phyloP scores from a whole-genome alignment of 2,329 filamentous ascomycete species.

The Curvularia eragrostidis region DNA sequence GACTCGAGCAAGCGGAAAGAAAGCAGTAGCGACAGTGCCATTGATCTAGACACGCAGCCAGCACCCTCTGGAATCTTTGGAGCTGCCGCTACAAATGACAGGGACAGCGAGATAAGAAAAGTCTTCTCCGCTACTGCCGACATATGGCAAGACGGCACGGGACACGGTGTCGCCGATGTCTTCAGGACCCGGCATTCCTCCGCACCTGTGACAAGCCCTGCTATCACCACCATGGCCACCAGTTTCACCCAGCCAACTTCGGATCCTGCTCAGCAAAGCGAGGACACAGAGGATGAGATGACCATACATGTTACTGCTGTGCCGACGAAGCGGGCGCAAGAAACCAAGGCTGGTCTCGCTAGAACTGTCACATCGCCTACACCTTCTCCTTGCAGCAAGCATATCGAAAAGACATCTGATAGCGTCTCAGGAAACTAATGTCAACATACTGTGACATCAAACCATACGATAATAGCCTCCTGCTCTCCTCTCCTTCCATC shows the following conservation, averaged over 20 bases:
- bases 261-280: neutral
- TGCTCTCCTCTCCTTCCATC: too few relatives aligned
- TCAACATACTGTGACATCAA: neutral
- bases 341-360: neutral
- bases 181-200: conserved; percentile 6
- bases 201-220: neutral
- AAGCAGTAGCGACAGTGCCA: neutral
- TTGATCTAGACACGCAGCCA: neutral
- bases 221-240: neutral
- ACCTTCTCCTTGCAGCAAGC: neutral
- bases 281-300: neutral
- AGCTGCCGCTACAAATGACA: neutral
- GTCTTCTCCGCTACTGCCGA: conserved; percentile 23
- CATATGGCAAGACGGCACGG: conserved; percentile 32
- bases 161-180: conserved; percentile 25
- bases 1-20: conserved; percentile 5
- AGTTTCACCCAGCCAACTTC: neutral
- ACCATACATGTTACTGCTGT: neutral
- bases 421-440: neutral
- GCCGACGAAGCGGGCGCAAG: neutral
- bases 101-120: conserved; percentile 21
- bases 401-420: neutral
- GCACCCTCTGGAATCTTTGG: neutral
- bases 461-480: neutral
- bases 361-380: neutral